Evolutionary conservation across 2,329 filamentous ascomycete genomes (phyloP), one percentile per base, ranked within the genome.

Genomic region (Colletotrichum limetticola): DNA sequence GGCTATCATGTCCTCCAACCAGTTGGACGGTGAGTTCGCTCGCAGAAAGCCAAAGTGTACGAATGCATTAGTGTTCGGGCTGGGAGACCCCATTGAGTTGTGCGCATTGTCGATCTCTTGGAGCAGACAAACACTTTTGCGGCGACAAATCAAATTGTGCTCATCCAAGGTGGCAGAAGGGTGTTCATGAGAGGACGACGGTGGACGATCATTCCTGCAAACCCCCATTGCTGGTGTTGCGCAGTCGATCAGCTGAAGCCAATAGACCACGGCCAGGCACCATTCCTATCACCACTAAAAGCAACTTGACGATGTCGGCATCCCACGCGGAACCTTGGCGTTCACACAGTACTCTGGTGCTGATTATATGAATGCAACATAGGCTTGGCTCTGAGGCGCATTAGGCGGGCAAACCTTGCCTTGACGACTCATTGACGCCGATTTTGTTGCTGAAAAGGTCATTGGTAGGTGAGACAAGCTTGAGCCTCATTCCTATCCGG

Each of bases 371-470:
- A 11, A 35, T 32, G 22, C 22, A 35, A 5, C 32, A 28, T 24
- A 12, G 19, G 26, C 5, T 19, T 26, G 46, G 9, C n/a, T 9
- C 26, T n/a, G 14, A 55, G 46, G 14, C 19, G 22, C 57, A 14
- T 26, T 30, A 52, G 70, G 46, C 32, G 32, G 57, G 56, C 30
- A 61, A 65, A 61, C 56, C 70, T 52, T 49, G 56, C 16, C 32
- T 49, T 61, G 60, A 35, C 68, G 68, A 72, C n/a, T 70, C 59
- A 58, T 24, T 53, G 24, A 26, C 52, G 37, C 32, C 42, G 24
- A 19, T n/a, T 49, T 49, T n/a, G 42, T 8, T 49, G 42, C 42
- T 49, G 42, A 22, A 49, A 11, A 49, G 19, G 37, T 52, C 57
- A 52, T 52, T 37, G 32, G 59, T 46, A 6, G 28, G 19, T 35